Evolutionary conservation across 1,139 yeast genomes (phyloP).

Genomic region (Magnusiomyces ingens): DNA sequence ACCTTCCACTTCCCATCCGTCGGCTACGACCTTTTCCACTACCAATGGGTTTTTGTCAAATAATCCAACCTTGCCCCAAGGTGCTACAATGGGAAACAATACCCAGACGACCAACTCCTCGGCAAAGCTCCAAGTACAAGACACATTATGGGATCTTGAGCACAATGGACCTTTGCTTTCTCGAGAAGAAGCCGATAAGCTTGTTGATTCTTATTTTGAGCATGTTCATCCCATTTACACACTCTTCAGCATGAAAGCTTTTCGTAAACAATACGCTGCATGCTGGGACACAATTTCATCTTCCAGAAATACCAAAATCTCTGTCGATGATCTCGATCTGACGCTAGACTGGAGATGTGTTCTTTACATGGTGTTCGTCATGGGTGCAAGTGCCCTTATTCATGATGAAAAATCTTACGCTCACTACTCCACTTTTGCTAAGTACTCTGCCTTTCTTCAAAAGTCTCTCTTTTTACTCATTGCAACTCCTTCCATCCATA

Average conservation of each 20-base stretch:
- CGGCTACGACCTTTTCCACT: too few relatives aligned
- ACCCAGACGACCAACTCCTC: too few relatives aligned
- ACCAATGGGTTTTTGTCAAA: too few relatives aligned
- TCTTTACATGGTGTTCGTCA: slow-evolving; percentile 15
- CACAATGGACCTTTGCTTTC: slow-evolving; percentile 12
- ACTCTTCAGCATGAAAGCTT: slow-evolving; percentile 10
- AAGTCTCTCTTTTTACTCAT: slow-evolving; percentile 13
- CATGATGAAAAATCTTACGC: slow-evolving; percentile 12
- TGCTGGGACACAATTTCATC: slow-evolving; percentile 14
- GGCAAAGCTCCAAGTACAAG: background rate
- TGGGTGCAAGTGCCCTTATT: slow-evolving; percentile 15
- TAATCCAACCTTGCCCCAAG: too few relatives aligned
- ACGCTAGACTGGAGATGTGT: slow-evolving; percentile 15
- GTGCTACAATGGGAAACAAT: too few relatives aligned
- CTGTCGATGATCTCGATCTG: background rate
- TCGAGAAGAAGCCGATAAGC: slow-evolving; percentile 12
- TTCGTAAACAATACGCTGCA: slow-evolving; percentile 12
- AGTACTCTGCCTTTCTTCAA: slow-evolving; percentile 14
- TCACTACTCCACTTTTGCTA: slow-evolving; percentile 10
- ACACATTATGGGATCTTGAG: slow-evolving; percentile 8
- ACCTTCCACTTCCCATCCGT: too few relatives aligned
- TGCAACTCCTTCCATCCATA: slow-evolving; percentile 12
- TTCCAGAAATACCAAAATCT: background rate
- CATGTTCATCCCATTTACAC: slow-evolving; percentile 14
- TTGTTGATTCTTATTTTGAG: slow-evolving; percentile 12